These are phyloP conservation scores for Huntiella moniliformis DNA, from an alignment of 2,329 filamentous ascomycete genomes.

Conservation along the genomic window DNA sequence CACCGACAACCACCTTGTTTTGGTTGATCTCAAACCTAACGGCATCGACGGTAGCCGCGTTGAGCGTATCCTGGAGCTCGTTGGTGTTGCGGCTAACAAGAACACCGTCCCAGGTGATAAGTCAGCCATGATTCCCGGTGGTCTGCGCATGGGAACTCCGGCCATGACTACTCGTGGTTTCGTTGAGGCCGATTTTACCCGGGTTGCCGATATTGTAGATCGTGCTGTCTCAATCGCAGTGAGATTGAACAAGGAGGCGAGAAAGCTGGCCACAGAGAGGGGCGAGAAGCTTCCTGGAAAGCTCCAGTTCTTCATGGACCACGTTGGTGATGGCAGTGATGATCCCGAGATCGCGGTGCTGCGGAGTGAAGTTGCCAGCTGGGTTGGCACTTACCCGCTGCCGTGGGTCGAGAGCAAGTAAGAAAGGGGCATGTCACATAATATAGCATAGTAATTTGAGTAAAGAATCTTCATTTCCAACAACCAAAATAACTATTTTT, in stretches of 20 bases:
- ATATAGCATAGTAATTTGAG: background rate
- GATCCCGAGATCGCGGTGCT: conserved; percentile 55
- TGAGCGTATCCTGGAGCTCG: conserved; percentile 88
- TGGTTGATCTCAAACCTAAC: conserved; percentile 79
- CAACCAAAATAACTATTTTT: background rate
- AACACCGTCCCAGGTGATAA: conserved; percentile 97
- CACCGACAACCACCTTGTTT: conserved; percentile 94
- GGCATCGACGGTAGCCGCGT: conserved; percentile 83
- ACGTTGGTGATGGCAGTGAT: conserved; percentile 47
- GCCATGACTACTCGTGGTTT: conserved; percentile 97
- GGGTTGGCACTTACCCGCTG: conserved; percentile 55
- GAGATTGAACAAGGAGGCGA: conserved; percentile 53
- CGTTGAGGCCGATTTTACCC: conserved; percentile 77
- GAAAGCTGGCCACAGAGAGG: conserved; percentile 47
- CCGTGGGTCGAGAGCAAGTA: conserved; percentile 37
- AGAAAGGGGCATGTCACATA: conserved; percentile 12
- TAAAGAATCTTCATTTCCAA: background rate
- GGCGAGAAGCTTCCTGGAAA: conserved; percentile 46
- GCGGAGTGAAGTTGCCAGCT: conserved; percentile 56
- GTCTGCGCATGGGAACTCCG: conserved; percentile 88
- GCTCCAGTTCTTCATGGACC: conserved; percentile 48
- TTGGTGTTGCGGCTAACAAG: conserved; percentile 99
- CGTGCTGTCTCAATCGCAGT: conserved; percentile 63
- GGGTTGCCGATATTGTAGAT: conserved; percentile 75
- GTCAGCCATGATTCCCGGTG: conserved; percentile 82